Percentiles rank a stretch among this genome's conserved stretches.
phyloP scores from a whole-genome alignment of 192 early-diverging fungal species.

The Anaeromyces robustus region DNA sequence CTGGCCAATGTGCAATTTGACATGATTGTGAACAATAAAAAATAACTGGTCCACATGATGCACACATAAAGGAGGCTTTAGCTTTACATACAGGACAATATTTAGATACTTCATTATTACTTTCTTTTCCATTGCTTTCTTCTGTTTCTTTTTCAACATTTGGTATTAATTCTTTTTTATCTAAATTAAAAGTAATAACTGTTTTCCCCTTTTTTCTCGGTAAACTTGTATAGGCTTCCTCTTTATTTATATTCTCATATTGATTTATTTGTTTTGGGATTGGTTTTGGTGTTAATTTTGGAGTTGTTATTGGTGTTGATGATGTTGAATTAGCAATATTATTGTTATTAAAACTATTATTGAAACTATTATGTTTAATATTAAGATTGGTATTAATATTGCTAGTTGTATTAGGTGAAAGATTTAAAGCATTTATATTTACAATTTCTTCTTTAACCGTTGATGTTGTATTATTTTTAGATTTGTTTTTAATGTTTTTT shows the following conservation, averaged over 20 bases:
- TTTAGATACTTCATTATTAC: not conserved
- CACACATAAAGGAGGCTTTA: not conserved
- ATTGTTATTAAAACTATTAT: no score
- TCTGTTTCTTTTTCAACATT: not conserved
- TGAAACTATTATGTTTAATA: not conserved
- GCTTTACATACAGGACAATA: not conserved
- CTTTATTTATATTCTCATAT: not conserved
- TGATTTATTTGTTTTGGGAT: no score
- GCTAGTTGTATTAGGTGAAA: not conserved
- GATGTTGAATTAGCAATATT: no score
- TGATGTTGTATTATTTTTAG: no score
- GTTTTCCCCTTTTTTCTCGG: not conserved
- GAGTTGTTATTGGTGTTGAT: no score
- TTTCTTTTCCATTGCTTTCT: not conserved
- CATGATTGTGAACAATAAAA: not conserved
- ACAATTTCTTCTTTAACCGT: not conserved
- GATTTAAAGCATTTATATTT: not conserved
- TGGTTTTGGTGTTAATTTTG: no score
- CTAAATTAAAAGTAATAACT: not conserved
- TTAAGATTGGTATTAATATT: not conserved
- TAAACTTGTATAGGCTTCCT: not conserved
- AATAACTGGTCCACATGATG: not conserved
- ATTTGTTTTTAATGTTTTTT: no score
- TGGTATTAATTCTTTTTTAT: not conserved
- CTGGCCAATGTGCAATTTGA: not conserved